A percentile compares a stretch with the other conserved stretches of the same genome.
These are phyloP conservation scores for Colletotrichum nymphaeae DNA, from an alignment of 2,329 filamentous ascomycete species.

Conservation along the genomic window DNA sequence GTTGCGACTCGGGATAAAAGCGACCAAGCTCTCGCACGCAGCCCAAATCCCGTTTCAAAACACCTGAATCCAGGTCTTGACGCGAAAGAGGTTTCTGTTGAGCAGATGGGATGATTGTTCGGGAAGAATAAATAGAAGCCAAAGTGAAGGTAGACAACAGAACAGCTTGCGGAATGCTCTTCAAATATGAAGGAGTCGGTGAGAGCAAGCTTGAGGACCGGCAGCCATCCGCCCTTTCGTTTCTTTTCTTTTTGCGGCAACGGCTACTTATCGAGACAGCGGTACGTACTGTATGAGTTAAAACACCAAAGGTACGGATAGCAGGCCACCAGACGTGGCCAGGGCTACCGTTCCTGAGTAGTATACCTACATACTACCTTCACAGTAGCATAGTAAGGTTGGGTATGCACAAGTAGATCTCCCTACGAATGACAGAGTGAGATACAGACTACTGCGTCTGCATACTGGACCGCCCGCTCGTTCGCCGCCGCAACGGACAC, in stretches of 20 bases:
- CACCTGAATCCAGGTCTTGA: background rate
- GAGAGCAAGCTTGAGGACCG: conserved; percentile 3
- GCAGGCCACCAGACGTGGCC: too few relatives aligned
- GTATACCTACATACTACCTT: background rate
- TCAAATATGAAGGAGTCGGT: conserved; percentile 15
- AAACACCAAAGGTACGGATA: background rate
- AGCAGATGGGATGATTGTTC: background rate
- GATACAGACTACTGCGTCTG: too few relatives aligned
- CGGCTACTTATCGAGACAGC: background rate
- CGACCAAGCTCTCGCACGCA: conserved; percentile 10
- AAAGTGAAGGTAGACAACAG: background rate
- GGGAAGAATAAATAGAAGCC: too few relatives aligned
- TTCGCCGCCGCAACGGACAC: background rate
- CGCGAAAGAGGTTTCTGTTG: background rate
- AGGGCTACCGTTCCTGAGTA: conserved; percentile 1
- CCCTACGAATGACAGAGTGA: background rate
- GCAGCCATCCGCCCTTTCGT: background rate
- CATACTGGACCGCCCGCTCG: background rate
- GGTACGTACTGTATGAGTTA: background rate
- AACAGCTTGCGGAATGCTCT: background rate
- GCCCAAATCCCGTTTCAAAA: background rate
- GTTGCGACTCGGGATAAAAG: conserved; percentile 15
- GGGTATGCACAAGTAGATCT: too few relatives aligned
- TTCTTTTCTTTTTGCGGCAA: background rate
- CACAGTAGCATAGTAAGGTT: too few relatives aligned